Evolutionary conservation across 1,284 basidiomycete genomes (phyloP).

Genomic region (Marasmius oreades): DNA sequence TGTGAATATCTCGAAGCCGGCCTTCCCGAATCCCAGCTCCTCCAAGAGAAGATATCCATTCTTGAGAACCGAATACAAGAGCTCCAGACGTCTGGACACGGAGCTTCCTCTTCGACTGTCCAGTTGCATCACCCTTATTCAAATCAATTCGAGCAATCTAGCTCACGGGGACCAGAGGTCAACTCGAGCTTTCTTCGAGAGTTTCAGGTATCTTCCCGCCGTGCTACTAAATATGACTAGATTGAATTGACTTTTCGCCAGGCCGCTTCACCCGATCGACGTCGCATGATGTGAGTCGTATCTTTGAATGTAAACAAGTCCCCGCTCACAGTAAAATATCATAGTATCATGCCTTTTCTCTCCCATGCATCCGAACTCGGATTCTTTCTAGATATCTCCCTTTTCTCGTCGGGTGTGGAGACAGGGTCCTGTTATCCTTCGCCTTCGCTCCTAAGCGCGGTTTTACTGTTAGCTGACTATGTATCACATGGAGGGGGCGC

Average conservation of each 20-base stretch:
- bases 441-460: background rate
- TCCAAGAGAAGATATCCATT: constrained; percentile 9
- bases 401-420: constrained; percentile 19
- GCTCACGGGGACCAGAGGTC: background rate
- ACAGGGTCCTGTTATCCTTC: background rate
- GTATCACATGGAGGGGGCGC: background rate
- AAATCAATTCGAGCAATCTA: background rate
- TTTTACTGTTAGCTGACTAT: background rate
- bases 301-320: background rate
- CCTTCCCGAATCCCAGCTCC: background rate
- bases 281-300: constrained; percentile 1
- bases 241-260: background rate
- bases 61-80: constrained; percentile 9
- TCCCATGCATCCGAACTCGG: constrained; percentile 30
- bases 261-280: background rate
- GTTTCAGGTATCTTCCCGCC: background rate
- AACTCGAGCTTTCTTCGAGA: background rate
- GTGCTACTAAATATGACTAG: background rate
- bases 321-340: background rate
- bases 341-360: constrained; percentile 31
- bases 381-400: constrained; percentile 33
- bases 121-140: constrained; percentile 9
- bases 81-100: constrained; percentile 3
- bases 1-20: constrained; percentile 10
- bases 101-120: background rate